phyloP scores from a whole-genome alignment of 2,329 filamentous ascomycete species.

The Clonostachys solani region DNA sequence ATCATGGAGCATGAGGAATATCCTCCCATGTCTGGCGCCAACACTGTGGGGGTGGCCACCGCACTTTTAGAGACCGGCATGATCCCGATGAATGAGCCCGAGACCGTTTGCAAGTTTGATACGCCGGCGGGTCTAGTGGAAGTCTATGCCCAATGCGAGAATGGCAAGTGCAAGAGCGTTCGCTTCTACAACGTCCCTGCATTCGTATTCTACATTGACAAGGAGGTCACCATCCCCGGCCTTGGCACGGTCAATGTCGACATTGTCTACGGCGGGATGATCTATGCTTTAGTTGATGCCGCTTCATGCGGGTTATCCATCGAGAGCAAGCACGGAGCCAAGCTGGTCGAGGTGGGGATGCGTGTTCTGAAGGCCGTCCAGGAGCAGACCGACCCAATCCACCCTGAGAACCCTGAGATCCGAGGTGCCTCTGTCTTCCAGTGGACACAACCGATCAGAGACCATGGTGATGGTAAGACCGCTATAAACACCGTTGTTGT shows the following conservation, averaged over 20 bases:
- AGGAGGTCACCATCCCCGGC: conserved; percentile 30
- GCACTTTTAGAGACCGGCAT: conserved; percentile 43
- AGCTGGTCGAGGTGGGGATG: conserved; percentile 34
- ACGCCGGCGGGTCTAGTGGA: conserved; percentile 36
- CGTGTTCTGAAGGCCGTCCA: conserved; percentile 33
- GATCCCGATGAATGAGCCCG: conserved; percentile 36
- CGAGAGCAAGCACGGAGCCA: conserved; percentile 18
- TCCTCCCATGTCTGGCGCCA: conserved; percentile 30
- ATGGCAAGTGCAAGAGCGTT: conserved; percentile 36
- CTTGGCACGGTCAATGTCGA: conserved; percentile 33
- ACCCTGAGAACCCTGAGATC: conserved; percentile 35
- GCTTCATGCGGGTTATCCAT: conserved; percentile 26
- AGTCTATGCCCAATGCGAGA: conserved; percentile 31
- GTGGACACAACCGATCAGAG: conserved; percentile 27
- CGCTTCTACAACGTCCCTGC: conserved; percentile 38
- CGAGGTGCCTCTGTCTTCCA: conserved; percentile 32
- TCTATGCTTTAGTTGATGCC: conserved; percentile 34
- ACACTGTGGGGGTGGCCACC: conserved; percentile 35
- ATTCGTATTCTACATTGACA: conserved; percentile 33
- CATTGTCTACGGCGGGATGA: conserved; percentile 41
- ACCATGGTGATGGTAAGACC: conserved; percentile 12
- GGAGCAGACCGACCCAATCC: conserved; percentile 24
- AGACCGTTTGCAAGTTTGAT: conserved; percentile 32
- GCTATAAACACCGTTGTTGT: conserved; percentile 24
- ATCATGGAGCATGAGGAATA: conserved; percentile 43